phyloP scores from a whole-genome alignment of 108 stramenopile genomes.

The Nannochloropsis granulata region DNA sequence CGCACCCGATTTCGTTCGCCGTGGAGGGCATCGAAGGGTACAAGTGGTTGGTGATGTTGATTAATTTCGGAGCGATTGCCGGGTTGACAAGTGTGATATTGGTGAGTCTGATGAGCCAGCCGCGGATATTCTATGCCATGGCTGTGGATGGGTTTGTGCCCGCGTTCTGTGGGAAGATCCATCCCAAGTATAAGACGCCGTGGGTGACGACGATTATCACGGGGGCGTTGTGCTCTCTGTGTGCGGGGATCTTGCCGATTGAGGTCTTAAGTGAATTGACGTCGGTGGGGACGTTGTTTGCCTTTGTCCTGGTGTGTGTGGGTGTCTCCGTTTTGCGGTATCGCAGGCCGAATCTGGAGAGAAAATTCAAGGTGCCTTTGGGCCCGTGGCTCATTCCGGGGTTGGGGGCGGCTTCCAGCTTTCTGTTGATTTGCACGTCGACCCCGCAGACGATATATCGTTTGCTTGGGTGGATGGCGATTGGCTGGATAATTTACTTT shows the following conservation, averaged over 20 bases:
- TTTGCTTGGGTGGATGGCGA: background rate
- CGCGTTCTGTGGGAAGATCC: slow-evolving; percentile 39
- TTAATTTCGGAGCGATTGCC: slow-evolving; percentile 53
- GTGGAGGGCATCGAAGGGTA: background rate
- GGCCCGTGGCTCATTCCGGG: background rate
- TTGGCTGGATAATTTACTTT: background rate
- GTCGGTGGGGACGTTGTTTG: background rate
- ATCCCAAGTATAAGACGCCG: background rate
- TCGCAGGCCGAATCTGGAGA: background rate
- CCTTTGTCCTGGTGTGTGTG: background rate
- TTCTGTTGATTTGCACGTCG: background rate
- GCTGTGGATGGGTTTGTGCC: slow-evolving; percentile 72
- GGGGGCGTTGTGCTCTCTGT: background rate
- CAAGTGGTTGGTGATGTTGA: slow-evolving; percentile 1
- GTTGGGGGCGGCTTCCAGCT: background rate
- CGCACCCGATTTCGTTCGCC: background rate
- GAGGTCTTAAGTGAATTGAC: background rate
- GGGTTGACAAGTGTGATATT: slow-evolving; percentile 75
- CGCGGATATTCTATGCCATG: slow-evolving; percentile 62
- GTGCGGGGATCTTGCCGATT: background rate
- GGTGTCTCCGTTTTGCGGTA: background rate
- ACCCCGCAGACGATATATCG: background rate
- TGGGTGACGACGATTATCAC: background rate
- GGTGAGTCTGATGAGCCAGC: slow-evolving; percentile 68
- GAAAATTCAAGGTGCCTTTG: background rate